Evolutionary conservation across 2,329 filamentous ascomycete genomes (phyloP).

Genomic region (Phyllosticta citrichinensis): DNA sequence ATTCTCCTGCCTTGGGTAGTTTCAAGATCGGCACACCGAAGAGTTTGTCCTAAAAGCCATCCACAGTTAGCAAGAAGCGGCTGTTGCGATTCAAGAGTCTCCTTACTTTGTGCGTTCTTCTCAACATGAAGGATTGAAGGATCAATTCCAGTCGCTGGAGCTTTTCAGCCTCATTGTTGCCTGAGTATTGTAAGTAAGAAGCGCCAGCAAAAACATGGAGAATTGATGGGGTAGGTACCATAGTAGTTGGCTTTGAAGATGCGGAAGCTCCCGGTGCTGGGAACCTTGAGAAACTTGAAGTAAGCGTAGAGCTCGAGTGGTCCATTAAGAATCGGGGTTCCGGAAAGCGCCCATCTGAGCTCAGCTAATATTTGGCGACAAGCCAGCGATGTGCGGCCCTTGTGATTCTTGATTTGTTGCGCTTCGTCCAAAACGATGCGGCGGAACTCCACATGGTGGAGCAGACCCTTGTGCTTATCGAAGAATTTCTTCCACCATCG

Average conservation of each 20-base stretch:
- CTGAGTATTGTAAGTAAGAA: background rate
- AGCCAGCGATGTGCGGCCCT: constrained; percentile 32
- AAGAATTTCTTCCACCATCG: constrained; percentile 27
- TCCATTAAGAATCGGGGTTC: constrained; percentile 32
- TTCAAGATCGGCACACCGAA: constrained; percentile 45
- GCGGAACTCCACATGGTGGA: constrained; percentile 29
- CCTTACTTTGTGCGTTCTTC: constrained; percentile 39
- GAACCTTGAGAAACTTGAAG: constrained; percentile 36
- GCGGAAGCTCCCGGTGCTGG: constrained; percentile 29
- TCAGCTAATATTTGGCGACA: constrained; percentile 32
- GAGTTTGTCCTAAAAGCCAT: constrained; percentile 30
- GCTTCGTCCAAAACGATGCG: constrained; percentile 49
- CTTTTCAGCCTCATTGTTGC: constrained; percentile 17
- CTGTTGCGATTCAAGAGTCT: too few species aligned
- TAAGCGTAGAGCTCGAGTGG: constrained; percentile 28
- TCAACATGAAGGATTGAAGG: constrained; percentile 40
- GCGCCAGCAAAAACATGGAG: background rate
- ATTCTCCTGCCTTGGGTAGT: constrained; percentile 40
- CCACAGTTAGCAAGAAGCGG: too few species aligned
- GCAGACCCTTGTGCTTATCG: constrained; percentile 18
- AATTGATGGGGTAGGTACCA: constrained; percentile 13
- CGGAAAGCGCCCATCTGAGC: constrained; percentile 35
- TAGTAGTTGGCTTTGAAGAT: constrained; percentile 38
- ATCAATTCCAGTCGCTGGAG: constrained; percentile 27
- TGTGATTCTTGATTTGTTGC: constrained; percentile 45